These are phyloP conservation scores for Rhodamnia rubescens DNA, from an alignment of 345 rosid species.

Conservation along the genomic window DNA sequence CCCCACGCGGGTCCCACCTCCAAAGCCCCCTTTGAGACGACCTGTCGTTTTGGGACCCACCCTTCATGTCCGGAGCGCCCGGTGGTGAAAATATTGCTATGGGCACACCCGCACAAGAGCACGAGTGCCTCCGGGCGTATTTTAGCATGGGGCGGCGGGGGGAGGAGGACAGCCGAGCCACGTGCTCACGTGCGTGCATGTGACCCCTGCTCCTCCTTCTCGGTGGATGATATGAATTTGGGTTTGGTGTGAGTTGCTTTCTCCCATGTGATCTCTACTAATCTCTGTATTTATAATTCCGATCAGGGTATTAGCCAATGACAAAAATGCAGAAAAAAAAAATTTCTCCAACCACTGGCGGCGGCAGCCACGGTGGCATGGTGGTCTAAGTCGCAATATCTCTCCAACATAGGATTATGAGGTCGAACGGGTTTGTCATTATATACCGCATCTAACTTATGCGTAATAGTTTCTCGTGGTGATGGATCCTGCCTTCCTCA, in stretches of 20 bases:
- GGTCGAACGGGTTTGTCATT: not conserved
- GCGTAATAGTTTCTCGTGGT: not conserved
- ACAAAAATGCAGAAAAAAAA: not conserved
- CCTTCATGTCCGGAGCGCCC: not conserved
- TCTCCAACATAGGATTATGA: not conserved
- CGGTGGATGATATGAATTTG: constrained; percentile 6
- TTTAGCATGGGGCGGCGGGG: not conserved
- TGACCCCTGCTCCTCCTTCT: constrained; percentile 16
- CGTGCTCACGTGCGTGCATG: constrained; percentile 71
- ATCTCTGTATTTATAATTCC: not conserved
- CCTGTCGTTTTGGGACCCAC: not conserved
- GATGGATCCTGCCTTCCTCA: not conserved
- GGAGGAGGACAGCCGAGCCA: constrained; percentile 29
- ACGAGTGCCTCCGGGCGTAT: not conserved
- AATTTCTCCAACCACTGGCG: not conserved
- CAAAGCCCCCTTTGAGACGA: not conserved
- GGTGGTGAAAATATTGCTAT: not conserved
- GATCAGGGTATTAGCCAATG: not conserved
- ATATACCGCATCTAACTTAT: no score
- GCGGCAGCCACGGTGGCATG: not conserved
- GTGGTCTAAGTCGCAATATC: not conserved
- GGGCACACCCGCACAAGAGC: not conserved
- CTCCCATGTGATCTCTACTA: not conserved
- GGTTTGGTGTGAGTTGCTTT: not conserved
- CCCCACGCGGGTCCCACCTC: not conserved